Percentiles rank a stretch among this genome's conserved stretches.
These are phyloP conservation scores for Cicer yamashitae DNA, from an alignment of 306 rosid species.

Conservation along the genomic window DNA sequence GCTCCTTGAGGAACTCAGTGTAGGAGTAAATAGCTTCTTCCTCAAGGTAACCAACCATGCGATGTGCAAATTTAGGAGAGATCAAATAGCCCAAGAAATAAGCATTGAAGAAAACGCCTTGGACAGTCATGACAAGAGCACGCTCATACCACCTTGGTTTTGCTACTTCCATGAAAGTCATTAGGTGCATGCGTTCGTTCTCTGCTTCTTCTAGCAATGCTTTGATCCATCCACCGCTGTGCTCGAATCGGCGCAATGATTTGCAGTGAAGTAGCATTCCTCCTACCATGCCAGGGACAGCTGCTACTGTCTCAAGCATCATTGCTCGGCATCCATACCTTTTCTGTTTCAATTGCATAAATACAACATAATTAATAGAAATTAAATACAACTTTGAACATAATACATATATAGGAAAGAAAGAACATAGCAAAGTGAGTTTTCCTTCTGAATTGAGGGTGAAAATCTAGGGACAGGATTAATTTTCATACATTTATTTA, in stretches of 20 bases:
- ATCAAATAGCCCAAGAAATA: conserved; percentile 69
- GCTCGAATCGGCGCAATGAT: conserved; percentile 70
- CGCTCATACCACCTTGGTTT: conserved; percentile 78
- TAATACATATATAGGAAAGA: background rate
- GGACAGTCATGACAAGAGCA: conserved; percentile 69
- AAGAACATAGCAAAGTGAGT: background rate
- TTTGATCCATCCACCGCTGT: conserved; percentile 85
- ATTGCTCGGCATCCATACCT: conserved; percentile 87
- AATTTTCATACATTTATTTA: no score
- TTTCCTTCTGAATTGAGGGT: no score
- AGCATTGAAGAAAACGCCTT: conserved; percentile 78
- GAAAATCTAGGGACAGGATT: no score
- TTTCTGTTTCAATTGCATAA: conserved; percentile 49
- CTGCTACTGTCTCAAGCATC: conserved; percentile 91
- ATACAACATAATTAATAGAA: background rate
- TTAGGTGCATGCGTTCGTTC: conserved; percentile 85
- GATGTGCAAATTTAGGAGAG: conserved; percentile 79
- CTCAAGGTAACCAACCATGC: conserved; percentile 84
- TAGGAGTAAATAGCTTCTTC: conserved; percentile 85
- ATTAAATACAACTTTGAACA: background rate
- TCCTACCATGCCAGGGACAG: conserved; percentile 88
- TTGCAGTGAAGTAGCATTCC: conserved; percentile 73
- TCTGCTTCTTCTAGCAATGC: conserved; percentile 77
- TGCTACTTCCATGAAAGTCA: conserved; percentile 84
- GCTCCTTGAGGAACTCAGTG: conserved; percentile 75